Base-by-base conservation (phyloP, 306 rosid genomes). In the Casuarina glauca region DNA sequence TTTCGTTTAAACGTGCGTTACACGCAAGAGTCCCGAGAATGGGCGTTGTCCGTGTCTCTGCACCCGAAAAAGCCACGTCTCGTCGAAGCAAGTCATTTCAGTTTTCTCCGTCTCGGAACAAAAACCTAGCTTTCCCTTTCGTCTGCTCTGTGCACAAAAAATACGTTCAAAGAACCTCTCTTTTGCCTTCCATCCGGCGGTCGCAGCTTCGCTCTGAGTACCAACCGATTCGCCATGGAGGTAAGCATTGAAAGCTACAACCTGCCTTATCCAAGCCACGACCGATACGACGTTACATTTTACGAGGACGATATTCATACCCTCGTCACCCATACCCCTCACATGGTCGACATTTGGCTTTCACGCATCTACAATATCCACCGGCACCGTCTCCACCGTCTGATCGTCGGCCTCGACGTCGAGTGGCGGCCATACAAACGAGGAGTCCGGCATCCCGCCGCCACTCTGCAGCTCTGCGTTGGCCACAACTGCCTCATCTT, bases 321-420 rank as follows among this genome's bases (percentile, higher is more conserved):
- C 2, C 74, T 78, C 6, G 77, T 82, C 68, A 87, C 87, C 16
- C 26, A 64, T 26, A 39, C 60, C 5, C 75, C 87, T 8, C 5
- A 39, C 55, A 44, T 72, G 62, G 89, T 82, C 48, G 80, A 80
- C 5, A 2, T 55, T 4, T 87, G 91, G 91, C 69, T 87, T 15
- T 12, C 78, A 8, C 63, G 76, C 32, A 64, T 58, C 76, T 5
- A 61, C 45, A 16, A 45, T 52, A 32, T 16, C 72, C 77, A 79
- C 68, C 71, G 68, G 32, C 53, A 11, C 49, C 50, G 60, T 60
- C 83, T 48, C 39, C 52, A 8, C 78, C 54, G 8, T 11, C 74
- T 78, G 63, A n/a, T 85, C n/a, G 82, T 87, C 5, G 87, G 91
- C 13, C 80, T 87, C 19, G 91, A 82, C 82, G n/a, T 82, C 10